Conservation (phyloP, 495 filamentous ascomycete species). For the Letharia lupina region DNA sequence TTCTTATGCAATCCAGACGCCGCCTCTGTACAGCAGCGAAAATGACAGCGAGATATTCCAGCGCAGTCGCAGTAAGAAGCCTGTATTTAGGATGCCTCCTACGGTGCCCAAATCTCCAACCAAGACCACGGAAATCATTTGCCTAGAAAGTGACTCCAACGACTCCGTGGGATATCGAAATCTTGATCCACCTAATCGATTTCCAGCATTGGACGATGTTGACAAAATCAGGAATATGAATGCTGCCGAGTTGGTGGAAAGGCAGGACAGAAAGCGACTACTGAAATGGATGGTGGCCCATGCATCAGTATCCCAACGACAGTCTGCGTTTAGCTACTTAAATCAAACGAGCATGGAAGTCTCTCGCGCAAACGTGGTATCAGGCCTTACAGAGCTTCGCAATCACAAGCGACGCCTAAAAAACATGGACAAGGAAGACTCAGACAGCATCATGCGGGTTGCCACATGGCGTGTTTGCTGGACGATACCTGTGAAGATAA, state of each 20-base stretch:
- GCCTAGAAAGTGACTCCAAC: slow-evolving; percentile 17
- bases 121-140: slow-evolving; percentile 15
- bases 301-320: slow-evolving; percentile 1
- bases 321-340: slow-evolving; percentile 4
- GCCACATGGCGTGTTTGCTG: slow-evolving; percentile 36
- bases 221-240: slow-evolving; percentile 23
- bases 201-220: slow-evolving; percentile 29
- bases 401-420: slow-evolving; percentile 6
- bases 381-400: slow-evolving; percentile 8
- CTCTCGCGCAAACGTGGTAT: slow-evolving; percentile 2
- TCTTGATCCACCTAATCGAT: neutral
- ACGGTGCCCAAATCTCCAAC: neutral
- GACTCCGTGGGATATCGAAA: neutral
- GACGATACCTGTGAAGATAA: slow-evolving; percentile 29
- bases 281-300: slow-evolving; percentile 25
- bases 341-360: slow-evolving; percentile 1
- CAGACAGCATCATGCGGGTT: slow-evolving; percentile 28
- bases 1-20: slow-evolving; percentile 10
- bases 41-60: slow-evolving; percentile 18
- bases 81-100: slow-evolving; percentile 17
- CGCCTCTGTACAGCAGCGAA: slow-evolving; percentile 15
- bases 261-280: slow-evolving; percentile 31
- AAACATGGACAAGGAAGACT: slow-evolving; percentile 18
- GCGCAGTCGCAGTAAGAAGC: slow-evolving; percentile 19
- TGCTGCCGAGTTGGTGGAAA: slow-evolving; percentile 26